Evolutionary conservation across 768 basidiomycete genomes (phyloP), one percentile per base, ranked within the genome.

Genomic region (Imleria badia): DNA sequence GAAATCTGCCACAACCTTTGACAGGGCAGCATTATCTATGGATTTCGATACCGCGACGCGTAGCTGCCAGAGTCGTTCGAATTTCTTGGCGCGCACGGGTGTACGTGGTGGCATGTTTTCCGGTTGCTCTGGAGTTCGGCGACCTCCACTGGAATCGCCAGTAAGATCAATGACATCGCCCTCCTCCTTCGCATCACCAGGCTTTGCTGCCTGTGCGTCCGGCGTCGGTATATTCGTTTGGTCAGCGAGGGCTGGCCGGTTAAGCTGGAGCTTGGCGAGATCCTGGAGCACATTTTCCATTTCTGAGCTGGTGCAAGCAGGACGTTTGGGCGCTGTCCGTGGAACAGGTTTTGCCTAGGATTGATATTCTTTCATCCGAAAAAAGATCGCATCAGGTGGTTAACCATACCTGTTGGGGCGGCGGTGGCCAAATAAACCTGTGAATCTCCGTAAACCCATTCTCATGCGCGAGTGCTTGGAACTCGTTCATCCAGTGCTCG

Each of bases 391-490:
- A 29, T 40, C 34, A 30, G 10, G 12, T 35, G 48, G 50, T 44
- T 15, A 52, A 48, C 14, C 56, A 13, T 65, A 75, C 69, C 70
- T 68, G 67, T 44, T 64, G 53, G 60, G 60, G 70, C n/a, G 78
- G 80, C 12, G 87, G 84, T 4, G 88, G 88, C 89, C 89, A 91
- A 38, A 89, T 73, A 60, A 91, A 87, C 26, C 75, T 79, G 26
- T 87, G 81, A 48, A 76, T 75, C 20, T 77, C 73, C 3, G 75
- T 75, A 59, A 81, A 88, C 12, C 87, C 89, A 39, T 77, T 70
- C 15, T 85, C 80, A 15, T 73, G 62, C 2, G 83, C 84, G n/a
- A 91, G 78, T 41, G 78, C 77, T 43, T 77, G 70, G 66, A 91
- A 91, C 58, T 81, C 80, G n/a, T 79, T 73, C 23, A 78, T 75